Conservation (phyloP, 2,329 filamentous ascomycete genomes). For the Aureobasidium sp. region DNA sequence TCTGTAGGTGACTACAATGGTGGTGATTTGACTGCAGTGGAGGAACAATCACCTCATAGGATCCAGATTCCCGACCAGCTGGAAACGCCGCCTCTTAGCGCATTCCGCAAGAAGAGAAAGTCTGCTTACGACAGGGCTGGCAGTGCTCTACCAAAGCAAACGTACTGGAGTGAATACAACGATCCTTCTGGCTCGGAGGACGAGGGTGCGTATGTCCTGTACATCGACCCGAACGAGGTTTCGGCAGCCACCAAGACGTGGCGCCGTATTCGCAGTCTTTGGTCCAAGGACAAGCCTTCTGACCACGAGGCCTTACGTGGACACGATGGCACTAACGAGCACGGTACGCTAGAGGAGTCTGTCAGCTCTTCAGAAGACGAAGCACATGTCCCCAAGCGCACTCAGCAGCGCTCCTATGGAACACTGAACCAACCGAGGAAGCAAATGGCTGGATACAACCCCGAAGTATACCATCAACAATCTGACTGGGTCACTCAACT, state of each 20-base stretch:
- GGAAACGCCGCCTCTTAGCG: constrained; percentile 34
- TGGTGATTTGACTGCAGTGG: constrained; percentile 25
- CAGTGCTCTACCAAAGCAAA: constrained; percentile 23
- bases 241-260: constrained; percentile 49
- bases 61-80: constrained; percentile 31
- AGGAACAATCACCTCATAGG: constrained; percentile 14
- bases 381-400: constrained; percentile 1
- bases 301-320: constrained; percentile 23
- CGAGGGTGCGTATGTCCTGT: constrained; percentile 60
- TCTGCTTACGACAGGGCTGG: constrained; percentile 25
- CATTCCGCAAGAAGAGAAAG: constrained; percentile 38
- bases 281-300: constrained; percentile 21
- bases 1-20: constrained; percentile 25
- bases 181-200: constrained; percentile 63
- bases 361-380: constrained; percentile 28
- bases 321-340: constrained; percentile 12
- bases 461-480: background rate
- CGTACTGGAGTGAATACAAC: constrained; percentile 85
- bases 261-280: background rate
- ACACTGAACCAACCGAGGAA: background rate
- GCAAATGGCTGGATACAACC: constrained; percentile 5
- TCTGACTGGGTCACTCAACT: constrained; percentile 21
- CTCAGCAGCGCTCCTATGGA: constrained; percentile 32
- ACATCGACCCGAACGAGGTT: constrained; percentile 61
- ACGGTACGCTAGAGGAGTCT: constrained; percentile 19